A percentile compares a stretch with the other conserved stretches of the same genome.
These are phyloP conservation scores for Colletotrichum sp. DNA, from an alignment of 2,329 filamentous ascomycete genomes.

Conservation along the genomic window DNA sequence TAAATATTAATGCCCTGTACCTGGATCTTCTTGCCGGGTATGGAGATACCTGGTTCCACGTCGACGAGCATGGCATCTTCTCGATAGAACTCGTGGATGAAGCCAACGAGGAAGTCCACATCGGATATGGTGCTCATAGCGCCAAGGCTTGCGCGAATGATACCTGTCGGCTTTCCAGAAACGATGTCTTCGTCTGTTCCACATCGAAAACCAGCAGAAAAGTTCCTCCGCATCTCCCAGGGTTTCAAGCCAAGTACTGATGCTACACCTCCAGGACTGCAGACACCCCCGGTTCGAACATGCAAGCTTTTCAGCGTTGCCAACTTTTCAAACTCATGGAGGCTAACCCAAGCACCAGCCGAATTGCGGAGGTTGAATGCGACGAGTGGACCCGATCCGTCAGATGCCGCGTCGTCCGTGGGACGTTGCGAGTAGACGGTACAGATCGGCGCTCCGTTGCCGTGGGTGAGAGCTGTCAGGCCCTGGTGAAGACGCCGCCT, in stretches of 20 bases:
- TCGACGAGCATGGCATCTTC: conserved; percentile 22
- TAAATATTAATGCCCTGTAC: conserved; percentile 78
- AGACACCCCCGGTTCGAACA: conserved; percentile 85
- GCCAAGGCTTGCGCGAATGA: conserved; percentile 84
- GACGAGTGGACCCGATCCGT: conserved; percentile 72
- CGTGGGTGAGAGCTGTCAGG: conserved; percentile 68
- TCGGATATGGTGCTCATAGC: conserved; percentile 86
- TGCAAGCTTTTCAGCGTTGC: conserved; percentile 81
- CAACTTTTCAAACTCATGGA: conserved; percentile 86
- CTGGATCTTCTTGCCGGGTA: background rate
- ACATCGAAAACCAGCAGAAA: conserved; percentile 84
- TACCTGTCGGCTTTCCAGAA: conserved; percentile 84
- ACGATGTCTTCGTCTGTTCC: conserved; percentile 84
- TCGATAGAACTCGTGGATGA: conserved; percentile 73
- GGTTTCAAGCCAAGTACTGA: conserved; percentile 73
- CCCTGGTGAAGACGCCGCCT: conserved; percentile 61
- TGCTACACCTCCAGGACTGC: conserved; percentile 89
- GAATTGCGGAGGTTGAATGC: conserved; percentile 82
- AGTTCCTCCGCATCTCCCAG: conserved; percentile 85
- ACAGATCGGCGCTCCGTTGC: conserved; percentile 71
- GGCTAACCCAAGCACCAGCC: conserved; percentile 76
- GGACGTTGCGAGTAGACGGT: conserved; percentile 60
- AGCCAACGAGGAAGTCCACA: conserved; percentile 72
- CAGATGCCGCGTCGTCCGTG: background rate
- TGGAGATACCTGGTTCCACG: background rate